Evolutionary conservation across 345 rosid genomes (phyloP).

Genomic region (Acer saccharum): DNA sequence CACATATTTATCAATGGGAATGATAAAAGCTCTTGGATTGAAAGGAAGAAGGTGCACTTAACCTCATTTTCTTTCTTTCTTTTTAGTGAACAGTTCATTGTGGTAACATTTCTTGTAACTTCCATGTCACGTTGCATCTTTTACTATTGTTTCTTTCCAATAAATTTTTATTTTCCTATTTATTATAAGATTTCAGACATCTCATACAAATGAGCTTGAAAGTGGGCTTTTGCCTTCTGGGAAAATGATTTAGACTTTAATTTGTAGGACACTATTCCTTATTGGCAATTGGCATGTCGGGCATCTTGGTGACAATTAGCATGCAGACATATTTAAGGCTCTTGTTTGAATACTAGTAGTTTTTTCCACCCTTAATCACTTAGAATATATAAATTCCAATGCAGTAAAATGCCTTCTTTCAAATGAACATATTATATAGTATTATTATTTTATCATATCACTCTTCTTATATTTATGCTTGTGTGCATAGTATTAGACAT

Average conservation of each 20-base stretch:
- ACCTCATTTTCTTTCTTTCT: neutral
- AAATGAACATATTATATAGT: neutral
- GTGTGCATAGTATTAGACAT: neutral
- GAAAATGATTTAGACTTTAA: too few relatives aligned
- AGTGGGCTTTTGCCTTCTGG: too few relatives aligned
- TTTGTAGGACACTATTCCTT: too few relatives aligned
- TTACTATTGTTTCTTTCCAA: neutral
- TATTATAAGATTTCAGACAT: neutral
- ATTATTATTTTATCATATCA: neutral
- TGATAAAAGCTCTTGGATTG: constrained; percentile 89
- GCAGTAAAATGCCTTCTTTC: neutral
- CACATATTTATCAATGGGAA: constrained; percentile 94
- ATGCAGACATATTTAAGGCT: too few relatives aligned
- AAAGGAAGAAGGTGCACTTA: constrained; percentile 84
- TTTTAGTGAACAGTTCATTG: constrained; percentile 1
- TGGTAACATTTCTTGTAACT: constrained; percentile 1
- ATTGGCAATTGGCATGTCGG: too few relatives aligned
- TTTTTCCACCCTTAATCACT: neutral
- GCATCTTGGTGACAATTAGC: too few relatives aligned
- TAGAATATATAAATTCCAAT: neutral
- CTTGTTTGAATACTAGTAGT: neutral
- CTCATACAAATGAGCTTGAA: neutral
- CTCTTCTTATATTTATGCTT: neutral
- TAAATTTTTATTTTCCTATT: neutral
- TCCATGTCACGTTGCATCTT: neutral